Evolutionary conservation across 176 grass and related monocot species (phyloP), one percentile per base, ranked within the genome.

Genomic region (Oryza brachyantha): DNA sequence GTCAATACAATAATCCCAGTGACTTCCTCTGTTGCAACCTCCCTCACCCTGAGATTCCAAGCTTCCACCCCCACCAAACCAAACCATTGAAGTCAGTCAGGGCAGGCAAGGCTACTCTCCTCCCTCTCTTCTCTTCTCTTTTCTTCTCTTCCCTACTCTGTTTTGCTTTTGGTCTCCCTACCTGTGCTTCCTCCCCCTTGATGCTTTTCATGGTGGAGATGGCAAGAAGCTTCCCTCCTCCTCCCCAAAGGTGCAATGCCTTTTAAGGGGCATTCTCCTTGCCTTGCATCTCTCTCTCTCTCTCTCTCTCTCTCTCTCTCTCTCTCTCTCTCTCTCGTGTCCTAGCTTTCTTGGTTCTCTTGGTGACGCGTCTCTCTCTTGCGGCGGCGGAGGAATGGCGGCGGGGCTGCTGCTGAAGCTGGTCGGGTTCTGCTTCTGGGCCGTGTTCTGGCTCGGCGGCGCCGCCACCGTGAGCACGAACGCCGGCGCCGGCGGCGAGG

Each of bases 361-460:
- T n/a, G n/a, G n/a, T n/a, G n/a, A n/a, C n/a, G n/a, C n/a, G n/a
- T n/a, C n/a, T n/a, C n/a, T n/a, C n/a, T n/a, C n/a, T n/a, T n/a
- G n/a, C 0, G 13, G 12, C 5, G 7, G 14, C 3, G 5, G 32
- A 10, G 60, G 27, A 61, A 85, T 88, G 72, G 78, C 79, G 79
- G 42, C 64, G 2, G 70, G 65, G 65, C 0, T 85, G 29, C 66
- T 88, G 61, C 38, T 76, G 21, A 76, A 79, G 29, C 16, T 76
- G 59, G 81, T 80, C 11, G 78, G 70, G 28, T 64, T 85, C 85
- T 88, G 55, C 52, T 66, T 80, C 76, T 94, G 92, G 76, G 79
- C 66, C 21, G 27, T 85, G 32, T 24, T 93, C 61, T 90, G 81
- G 84, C 67, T 93, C 26, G 64, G 45, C 17, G 82, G 87, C 42